These are phyloP conservation scores for Acacia acuminata DNA, from an alignment of 306 rosid genomes.

Conservation along the genomic window DNA sequence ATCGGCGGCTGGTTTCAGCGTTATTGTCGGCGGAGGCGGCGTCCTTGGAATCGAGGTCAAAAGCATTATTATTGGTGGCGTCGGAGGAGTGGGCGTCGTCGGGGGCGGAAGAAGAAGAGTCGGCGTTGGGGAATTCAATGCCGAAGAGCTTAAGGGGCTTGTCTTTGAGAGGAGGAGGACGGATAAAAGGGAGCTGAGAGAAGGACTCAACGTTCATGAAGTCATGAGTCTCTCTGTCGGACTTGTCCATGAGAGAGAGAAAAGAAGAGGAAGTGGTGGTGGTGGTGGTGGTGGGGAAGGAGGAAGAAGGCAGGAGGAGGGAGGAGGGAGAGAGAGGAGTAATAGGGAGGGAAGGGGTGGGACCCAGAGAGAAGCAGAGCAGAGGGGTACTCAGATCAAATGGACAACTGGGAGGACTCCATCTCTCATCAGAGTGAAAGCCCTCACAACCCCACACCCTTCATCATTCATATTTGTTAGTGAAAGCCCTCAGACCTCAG, in stretches of 20 bases:
- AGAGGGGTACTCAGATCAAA: neutral
- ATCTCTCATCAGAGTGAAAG: slow-evolving; percentile 56
- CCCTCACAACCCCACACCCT: slow-evolving; percentile 55
- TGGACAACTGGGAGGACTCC: slow-evolving; percentile 48
- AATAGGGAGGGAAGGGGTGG: neutral
- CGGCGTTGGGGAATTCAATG: slow-evolving; percentile 46
- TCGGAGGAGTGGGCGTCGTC: slow-evolving; percentile 36
- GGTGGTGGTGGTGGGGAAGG: neutral
- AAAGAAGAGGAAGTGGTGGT: neutral
- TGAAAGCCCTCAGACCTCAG: too few relatives aligned
- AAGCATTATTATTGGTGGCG: neutral
- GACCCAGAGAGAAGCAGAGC: neutral
- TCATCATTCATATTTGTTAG: slow-evolving; percentile 16
- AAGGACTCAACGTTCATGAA: slow-evolving; percentile 87
- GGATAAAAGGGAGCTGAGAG: slow-evolving; percentile 88
- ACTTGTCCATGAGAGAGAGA: slow-evolving; percentile 58
- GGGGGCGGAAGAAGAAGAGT: neutral
- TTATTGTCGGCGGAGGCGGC: neutral
- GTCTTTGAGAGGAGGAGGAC: slow-evolving; percentile 50
- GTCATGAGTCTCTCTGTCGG: slow-evolving; percentile 72
- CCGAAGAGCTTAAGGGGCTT: slow-evolving; percentile 72
- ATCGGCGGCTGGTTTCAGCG: slow-evolving; percentile 59
- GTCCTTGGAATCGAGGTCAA: slow-evolving; percentile 33
- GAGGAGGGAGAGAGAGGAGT: neutral
- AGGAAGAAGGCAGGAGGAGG: neutral